Evolutionary conservation across 495 filamentous ascomycete genomes (phyloP), one percentile per base, ranked within the genome.

Genomic region (Pseudotulostoma volvatum): DNA sequence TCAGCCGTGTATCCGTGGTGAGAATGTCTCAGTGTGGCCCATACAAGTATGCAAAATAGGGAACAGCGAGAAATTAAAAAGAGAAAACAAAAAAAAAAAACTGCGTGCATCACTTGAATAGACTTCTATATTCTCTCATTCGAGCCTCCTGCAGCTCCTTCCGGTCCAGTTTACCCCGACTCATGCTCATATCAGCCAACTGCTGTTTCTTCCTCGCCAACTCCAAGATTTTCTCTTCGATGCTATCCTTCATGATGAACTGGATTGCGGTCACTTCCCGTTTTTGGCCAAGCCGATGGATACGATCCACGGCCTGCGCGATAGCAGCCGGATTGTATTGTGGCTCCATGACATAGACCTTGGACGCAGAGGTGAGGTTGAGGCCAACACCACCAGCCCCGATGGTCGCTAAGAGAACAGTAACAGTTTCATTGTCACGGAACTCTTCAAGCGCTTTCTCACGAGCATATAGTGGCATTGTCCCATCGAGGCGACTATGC

Each of bases 291-390:
- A 97, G 68, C 13, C 90, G 79, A 53, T 97, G 90, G 17, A 97
- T 80, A 32, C 90, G 82, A 49, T 97, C 90, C 5, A 97, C 67
- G 3, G 90, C 90, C 54, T 97, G 90, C 3, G 85, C 84, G 46
- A 96, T 87, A 0, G 85, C 82, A 3, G 85, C 87, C 1, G 90
- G 90, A 54, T 97, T 97, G 54, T 84, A 97, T 47, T 95, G 85
- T 1, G 90, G 90, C 56, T 97, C 90, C 90, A 97, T 95, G 33
- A 96, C 79, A 49, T 85, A 97, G 9, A 88, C 90, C 28, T 74
- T 76, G 50, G 76, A 87, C 16, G 77, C 90, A 2, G 78, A 63
- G 0, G 85, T 94, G 16, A 97, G 66, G 49, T 97, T 97, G 21
- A 97, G 73, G 7, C 88, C 90, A 14, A 94, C 69, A 21, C 90